phyloP scores from a whole-genome alignment of 495 filamentous ascomycete genomes.

The Massariosphaeria phaeospora region DNA sequence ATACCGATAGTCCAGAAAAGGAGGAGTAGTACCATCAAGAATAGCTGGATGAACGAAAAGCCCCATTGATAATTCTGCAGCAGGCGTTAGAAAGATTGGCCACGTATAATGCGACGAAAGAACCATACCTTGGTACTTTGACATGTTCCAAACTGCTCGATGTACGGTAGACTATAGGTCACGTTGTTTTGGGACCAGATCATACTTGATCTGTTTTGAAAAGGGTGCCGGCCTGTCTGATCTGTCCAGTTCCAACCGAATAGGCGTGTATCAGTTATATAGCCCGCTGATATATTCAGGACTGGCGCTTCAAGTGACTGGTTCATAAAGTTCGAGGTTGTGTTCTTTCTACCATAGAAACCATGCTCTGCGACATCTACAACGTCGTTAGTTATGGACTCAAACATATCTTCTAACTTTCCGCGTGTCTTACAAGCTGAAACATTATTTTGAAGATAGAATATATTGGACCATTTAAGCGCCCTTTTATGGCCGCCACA shows the following conservation, averaged over 20 bases:
- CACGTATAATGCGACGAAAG: background rate
- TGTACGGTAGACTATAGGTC: background rate
- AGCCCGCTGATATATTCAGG: background rate
- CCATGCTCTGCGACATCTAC: background rate
- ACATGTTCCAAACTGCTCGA: background rate
- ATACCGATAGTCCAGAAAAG: background rate
- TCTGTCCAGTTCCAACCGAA: background rate
- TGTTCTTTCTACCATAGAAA: background rate
- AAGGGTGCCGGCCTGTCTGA: background rate
- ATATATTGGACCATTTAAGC: too few species aligned
- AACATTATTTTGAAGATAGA: too few species aligned
- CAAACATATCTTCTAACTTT: too few species aligned
- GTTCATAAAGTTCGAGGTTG: background rate
- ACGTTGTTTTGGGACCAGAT: background rate
- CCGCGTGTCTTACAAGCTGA: too few species aligned
- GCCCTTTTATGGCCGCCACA: too few species aligned
- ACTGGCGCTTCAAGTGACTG: background rate
- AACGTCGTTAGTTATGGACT: too few species aligned
- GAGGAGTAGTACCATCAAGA: background rate
- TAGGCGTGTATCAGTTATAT: background rate
- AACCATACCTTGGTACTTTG: background rate
- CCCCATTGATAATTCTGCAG: constrained; percentile 1
- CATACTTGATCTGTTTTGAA: background rate
- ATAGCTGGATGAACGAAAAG: constrained; percentile 2
- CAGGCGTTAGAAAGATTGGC: background rate